Evolutionary conservation across 2,329 filamentous ascomycete genomes (phyloP).

Genomic region (Exserohilum rostratum): DNA sequence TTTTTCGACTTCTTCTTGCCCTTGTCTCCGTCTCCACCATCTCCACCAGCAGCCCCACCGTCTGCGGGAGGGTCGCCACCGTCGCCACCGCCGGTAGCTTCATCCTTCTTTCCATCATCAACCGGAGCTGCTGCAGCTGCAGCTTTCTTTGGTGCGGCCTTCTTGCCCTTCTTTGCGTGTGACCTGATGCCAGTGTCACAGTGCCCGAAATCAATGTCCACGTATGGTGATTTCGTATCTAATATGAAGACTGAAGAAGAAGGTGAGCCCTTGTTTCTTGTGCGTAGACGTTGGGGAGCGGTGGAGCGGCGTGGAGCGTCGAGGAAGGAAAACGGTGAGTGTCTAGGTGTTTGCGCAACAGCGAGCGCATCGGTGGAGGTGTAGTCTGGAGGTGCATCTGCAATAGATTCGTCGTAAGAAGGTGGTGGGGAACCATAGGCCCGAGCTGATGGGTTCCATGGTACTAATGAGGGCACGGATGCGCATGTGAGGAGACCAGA

Average conservation of each 20-base stretch:
- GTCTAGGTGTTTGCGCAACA: constrained; percentile 42
- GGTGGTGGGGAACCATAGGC: constrained; percentile 44
- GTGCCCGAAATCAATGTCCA: constrained; percentile 64
- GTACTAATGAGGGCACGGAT: constrained; percentile 27
- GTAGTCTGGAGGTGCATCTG: constrained; percentile 55
- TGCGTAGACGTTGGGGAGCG: constrained; percentile 36
- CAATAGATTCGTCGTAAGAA: constrained; percentile 52
- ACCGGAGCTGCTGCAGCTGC: constrained; percentile 40
- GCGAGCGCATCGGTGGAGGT: constrained; percentile 51
- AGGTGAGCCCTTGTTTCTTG: constrained; percentile 38
- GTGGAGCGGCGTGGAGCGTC: constrained; percentile 40
- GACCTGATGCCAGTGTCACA: constrained; percentile 57
- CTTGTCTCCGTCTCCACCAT: constrained; percentile 40
- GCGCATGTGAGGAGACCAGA: constrained; percentile 24
- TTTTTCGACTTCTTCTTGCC: constrained; percentile 52
- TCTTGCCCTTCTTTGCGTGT: constrained; percentile 61
- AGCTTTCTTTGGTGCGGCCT: constrained; percentile 43
- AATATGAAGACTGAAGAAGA: constrained; percentile 35
- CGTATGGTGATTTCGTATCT: constrained; percentile 42
- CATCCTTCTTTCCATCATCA: constrained; percentile 56
- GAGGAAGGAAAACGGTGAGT: constrained; percentile 39
- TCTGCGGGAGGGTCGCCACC: constrained; percentile 46
- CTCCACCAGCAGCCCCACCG: constrained; percentile 43
- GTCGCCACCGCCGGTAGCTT: constrained; percentile 42
- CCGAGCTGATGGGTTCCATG: constrained; percentile 31